Evolutionary conservation across 345 rosid species (phyloP), one percentile per base, ranked within the genome.

Genomic region (Erodium maritimum): DNA sequence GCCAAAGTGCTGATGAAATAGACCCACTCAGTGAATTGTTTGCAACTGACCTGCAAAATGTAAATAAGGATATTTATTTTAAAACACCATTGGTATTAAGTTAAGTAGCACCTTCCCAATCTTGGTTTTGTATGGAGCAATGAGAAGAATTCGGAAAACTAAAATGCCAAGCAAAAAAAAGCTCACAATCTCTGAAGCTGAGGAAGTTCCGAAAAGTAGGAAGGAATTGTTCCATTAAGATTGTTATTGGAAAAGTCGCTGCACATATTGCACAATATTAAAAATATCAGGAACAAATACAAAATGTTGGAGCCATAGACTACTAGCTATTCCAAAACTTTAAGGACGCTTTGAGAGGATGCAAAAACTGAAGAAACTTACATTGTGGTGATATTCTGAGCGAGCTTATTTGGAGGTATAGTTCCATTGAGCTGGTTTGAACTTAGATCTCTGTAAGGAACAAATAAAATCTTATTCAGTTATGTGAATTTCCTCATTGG

Each of bases 361-460:
- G 16, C 37, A 21, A 29, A 55, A 66, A 62, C 56, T 59, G 17
- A 51, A 61, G 52, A 72, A 66, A 19, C 81, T 77, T 85, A 93
- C 99, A 93, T 80, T 48, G 96, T 93, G 63, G 96, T 93, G 69
- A 93, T 82, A 60, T 70, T 74, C 25, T 70, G 76, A 21, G 96
- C 75, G 69, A 89, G 94, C 72, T 64, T 77, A 57, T 73, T 60
- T 52, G 72, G 11, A 65, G 95, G 96, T 74, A 93, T 75, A 57
- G 91, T 46, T 63, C 90, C 96, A 66, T 65, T 85, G 55, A 93
- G 82, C 65, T 67, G 74, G 81, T 93, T 93, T 63, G 72, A 71
- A 76, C 99, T 80, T 46, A 93, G 84, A 74, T 86, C 99, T 65
- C 99, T 93, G 91, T 21, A 54, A n/a, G 46, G 50, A 57, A 12